These are phyloP conservation scores for Camillea tinctor DNA, from an alignment of 2,329 filamentous ascomycete species.

Conservation along the genomic window DNA sequence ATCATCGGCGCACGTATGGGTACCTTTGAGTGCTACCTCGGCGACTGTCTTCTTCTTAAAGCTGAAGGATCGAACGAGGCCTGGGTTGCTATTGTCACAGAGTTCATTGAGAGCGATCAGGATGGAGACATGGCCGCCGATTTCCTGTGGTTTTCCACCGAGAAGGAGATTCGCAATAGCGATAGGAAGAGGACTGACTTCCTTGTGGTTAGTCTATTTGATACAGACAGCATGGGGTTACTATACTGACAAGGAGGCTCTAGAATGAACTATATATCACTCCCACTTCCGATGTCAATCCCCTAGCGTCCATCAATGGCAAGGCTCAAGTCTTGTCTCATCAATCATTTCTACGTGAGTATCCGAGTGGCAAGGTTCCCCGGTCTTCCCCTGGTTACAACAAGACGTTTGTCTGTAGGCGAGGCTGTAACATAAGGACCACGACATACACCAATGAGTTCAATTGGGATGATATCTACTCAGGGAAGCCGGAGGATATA, in stretches of 20 bases:
- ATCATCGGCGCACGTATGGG: conserved; percentile 85
- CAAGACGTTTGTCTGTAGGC: conserved; percentile 85
- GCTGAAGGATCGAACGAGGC: conserved; percentile 83
- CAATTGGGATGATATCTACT: conserved; percentile 82
- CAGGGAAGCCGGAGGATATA: conserved; percentile 63
- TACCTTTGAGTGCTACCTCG: conserved; percentile 73
- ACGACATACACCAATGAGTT: conserved; percentile 93
- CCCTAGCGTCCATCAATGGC: conserved; percentile 85
- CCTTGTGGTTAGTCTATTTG: conserved; percentile 53
- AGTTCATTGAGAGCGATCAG: conserved; percentile 73
- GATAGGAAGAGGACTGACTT: conserved; percentile 80
- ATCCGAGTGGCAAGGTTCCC: conserved; percentile 74
- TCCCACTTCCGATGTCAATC: conserved; percentile 81
- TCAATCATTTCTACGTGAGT: conserved; percentile 62
- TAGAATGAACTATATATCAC: conserved; percentile 93
- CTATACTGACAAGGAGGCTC: conserved; percentile 10
- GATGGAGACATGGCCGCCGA: conserved; percentile 77
- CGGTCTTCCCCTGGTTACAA: conserved; percentile 71
- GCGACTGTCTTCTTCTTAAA: conserved; percentile 83
- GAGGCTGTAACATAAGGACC: conserved; percentile 85
- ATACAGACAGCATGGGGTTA: background rate
- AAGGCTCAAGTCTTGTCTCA: conserved; percentile 79
- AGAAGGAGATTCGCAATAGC: conserved; percentile 83
- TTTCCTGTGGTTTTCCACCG: conserved; percentile 95
- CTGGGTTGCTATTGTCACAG: conserved; percentile 87